Percentiles rank a stretch among this genome's conserved stretches.
phyloP scores from a whole-genome alignment of 495 filamentous ascomycete species.

The Talaromyces thailandensis region DNA sequence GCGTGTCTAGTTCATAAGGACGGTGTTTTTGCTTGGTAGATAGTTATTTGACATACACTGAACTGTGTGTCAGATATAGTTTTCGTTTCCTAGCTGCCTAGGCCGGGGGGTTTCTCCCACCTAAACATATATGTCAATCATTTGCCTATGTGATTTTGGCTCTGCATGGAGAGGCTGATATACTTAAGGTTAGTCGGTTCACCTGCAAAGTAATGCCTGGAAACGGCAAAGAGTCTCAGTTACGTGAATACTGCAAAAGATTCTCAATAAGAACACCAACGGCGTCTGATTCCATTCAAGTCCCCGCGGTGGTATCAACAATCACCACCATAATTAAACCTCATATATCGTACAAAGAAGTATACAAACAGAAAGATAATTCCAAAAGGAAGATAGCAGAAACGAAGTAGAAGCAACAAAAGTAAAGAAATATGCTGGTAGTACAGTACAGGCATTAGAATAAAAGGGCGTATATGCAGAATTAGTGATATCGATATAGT shows the following conservation, averaged over 20 bases:
- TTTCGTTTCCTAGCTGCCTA: background rate
- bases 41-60: background rate
- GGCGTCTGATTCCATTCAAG: background rate
- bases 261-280: background rate
- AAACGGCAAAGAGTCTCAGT: background rate
- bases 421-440: background rate
- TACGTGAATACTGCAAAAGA: background rate
- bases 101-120: too few relatives aligned
- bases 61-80: background rate
- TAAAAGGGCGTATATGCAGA: background rate
- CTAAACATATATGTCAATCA: background rate
- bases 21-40: constrained; percentile 13
- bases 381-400: background rate
- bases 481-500: background rate
- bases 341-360: background rate
- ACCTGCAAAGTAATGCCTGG: background rate
- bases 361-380: background rate
- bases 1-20: constrained; percentile 16
- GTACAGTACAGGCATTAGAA: background rate
- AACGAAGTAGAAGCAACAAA: background rate
- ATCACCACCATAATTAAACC: background rate
- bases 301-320: background rate
- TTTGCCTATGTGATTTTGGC: background rate
- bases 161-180: background rate
- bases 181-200: background rate